These are phyloP conservation scores for Auxenochlorella pyrenoidosa DNA, from an alignment of 139 green algal species.

Conservation along the genomic window DNA sequence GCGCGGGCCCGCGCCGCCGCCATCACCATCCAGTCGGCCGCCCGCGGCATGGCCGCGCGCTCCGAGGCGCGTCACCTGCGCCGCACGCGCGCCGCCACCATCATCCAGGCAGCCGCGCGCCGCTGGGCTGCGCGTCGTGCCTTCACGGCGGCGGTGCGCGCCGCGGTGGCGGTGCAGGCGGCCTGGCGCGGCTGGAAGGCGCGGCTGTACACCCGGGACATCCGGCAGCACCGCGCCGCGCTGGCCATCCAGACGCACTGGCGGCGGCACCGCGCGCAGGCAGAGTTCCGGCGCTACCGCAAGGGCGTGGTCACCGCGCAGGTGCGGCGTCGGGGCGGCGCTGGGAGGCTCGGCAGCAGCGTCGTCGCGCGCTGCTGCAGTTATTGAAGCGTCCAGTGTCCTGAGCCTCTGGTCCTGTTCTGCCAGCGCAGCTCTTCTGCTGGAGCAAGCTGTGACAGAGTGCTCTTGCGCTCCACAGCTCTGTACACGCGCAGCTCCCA, in stretches of 20 bases:
- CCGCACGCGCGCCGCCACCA: slow-evolving; percentile 56
- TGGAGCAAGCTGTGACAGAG: no score
- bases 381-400: no score
- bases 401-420: no score
- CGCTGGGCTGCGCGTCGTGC: slow-evolving; percentile 14
- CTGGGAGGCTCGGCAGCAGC: neutral
- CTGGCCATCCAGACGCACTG: slow-evolving; percentile 67
- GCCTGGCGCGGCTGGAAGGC: slow-evolving; percentile 41
- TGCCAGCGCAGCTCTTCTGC: no score
- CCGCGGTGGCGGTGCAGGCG: slow-evolving; percentile 44
- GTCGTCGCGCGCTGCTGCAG: no score
- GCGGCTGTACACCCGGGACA: neutral
- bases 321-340: neutral
- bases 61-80: slow-evolving; percentile 51
- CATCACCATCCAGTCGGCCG: slow-evolving; percentile 62
- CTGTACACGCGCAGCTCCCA: no score
- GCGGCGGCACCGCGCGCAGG: slow-evolving; percentile 49
- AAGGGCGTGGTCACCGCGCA: slow-evolving; percentile 45
- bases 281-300: slow-evolving; percentile 44
- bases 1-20: slow-evolving; percentile 21
- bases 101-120: slow-evolving; percentile 60
- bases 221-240: slow-evolving; percentile 52
- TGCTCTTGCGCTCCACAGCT: no score
- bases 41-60: slow-evolving; percentile 63
- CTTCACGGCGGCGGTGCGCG: slow-evolving; percentile 35